Evolutionary conservation across 2,329 filamentous ascomycete species (phyloP).

Genomic region (Neopestalotiopsis rosae): DNA sequence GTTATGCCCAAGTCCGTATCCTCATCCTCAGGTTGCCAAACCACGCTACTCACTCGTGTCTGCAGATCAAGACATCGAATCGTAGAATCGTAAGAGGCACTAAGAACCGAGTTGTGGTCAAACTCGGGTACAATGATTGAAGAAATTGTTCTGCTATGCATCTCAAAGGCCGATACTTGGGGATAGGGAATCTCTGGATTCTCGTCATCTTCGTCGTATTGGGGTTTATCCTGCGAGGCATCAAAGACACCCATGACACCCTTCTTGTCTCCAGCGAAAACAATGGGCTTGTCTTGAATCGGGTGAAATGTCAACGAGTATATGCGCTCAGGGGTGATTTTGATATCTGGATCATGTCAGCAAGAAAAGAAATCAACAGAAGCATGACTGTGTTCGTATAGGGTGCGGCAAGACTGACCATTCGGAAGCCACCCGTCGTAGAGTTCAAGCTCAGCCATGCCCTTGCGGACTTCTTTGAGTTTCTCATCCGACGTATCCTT

Average conservation of each 20-base stretch:
- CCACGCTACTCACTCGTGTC: conserved; percentile 78
- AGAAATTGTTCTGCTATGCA: conserved; percentile 86
- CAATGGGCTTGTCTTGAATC: conserved; percentile 79
- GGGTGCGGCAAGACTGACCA: conserved; percentile 53
- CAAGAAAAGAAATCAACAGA: neutral
- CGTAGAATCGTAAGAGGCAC: conserved; percentile 90
- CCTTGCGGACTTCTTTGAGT: conserved; percentile 73
- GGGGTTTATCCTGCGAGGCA: conserved; percentile 70
- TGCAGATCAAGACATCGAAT: conserved; percentile 86
- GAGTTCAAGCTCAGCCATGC: conserved; percentile 77
- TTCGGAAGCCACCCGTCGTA: conserved; percentile 87
- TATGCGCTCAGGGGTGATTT: conserved; percentile 85
- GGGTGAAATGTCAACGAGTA: conserved; percentile 92
- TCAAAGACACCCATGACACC: conserved; percentile 92
- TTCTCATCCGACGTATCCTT: conserved; percentile 79
- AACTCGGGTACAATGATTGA: conserved; percentile 79
- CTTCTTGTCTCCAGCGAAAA: conserved; percentile 94
- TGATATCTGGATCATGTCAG: conserved; percentile 69
- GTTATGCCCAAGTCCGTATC: conserved; percentile 81
- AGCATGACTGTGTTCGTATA: neutral
- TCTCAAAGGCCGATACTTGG: conserved; percentile 86
- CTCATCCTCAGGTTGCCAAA: conserved; percentile 76
- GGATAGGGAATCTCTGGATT: conserved; percentile 72
- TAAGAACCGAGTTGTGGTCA: conserved; percentile 78
- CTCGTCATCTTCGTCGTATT: conserved; percentile 66